phyloP scores from a whole-genome alignment of 2,329 filamentous ascomycete species.

The Trichophyton mentagrophytes region DNA sequence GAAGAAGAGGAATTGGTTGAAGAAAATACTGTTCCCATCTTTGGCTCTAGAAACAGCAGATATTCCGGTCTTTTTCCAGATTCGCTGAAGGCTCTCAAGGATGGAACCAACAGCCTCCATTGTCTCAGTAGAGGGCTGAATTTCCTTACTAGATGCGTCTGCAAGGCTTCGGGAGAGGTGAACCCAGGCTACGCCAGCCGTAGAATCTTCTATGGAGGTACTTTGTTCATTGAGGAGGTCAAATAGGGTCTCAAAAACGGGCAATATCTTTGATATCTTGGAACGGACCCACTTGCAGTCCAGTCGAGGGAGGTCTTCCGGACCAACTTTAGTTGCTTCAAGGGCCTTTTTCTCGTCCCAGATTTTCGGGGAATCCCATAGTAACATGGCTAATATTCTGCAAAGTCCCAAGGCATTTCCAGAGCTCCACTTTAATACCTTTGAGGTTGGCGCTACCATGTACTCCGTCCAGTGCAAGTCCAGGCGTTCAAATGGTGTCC shows the following conservation, averaged over 20 bases:
- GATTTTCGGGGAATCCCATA: slow-evolving; percentile 41
- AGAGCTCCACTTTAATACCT: slow-evolving; percentile 39
- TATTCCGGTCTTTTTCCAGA: slow-evolving; percentile 54
- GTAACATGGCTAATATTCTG: slow-evolving; percentile 58
- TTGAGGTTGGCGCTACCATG: slow-evolving; percentile 51
- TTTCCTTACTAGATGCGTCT: slow-evolving; percentile 61
- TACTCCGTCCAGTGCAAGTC: slow-evolving; percentile 69
- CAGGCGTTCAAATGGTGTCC: slow-evolving; percentile 49
- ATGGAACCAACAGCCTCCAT: slow-evolving; percentile 64
- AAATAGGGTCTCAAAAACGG: slow-evolving; percentile 43
- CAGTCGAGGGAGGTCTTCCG: slow-evolving; percentile 68
- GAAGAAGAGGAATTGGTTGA: slow-evolving; percentile 40
- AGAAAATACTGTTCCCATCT: slow-evolving; percentile 27
- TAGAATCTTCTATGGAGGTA: slow-evolving; percentile 25
- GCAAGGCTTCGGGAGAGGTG: slow-evolving; percentile 50
- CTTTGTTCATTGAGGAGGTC: not conserved
- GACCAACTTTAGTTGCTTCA: slow-evolving; percentile 43
- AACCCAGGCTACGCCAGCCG: slow-evolving; percentile 47
- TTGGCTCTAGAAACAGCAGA: slow-evolving; percentile 23
- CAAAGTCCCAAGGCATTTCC: slow-evolving; percentile 50
- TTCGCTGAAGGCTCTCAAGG: slow-evolving; percentile 52
- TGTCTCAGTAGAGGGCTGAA: slow-evolving; percentile 75
- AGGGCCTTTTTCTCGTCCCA: slow-evolving; percentile 67
- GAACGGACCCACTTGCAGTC: slow-evolving; percentile 79
- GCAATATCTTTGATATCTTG: slow-evolving; percentile 55